Base-by-base conservation (phyloP, 129 eudicot genomes). In the Glebionis coronaria region DNA sequence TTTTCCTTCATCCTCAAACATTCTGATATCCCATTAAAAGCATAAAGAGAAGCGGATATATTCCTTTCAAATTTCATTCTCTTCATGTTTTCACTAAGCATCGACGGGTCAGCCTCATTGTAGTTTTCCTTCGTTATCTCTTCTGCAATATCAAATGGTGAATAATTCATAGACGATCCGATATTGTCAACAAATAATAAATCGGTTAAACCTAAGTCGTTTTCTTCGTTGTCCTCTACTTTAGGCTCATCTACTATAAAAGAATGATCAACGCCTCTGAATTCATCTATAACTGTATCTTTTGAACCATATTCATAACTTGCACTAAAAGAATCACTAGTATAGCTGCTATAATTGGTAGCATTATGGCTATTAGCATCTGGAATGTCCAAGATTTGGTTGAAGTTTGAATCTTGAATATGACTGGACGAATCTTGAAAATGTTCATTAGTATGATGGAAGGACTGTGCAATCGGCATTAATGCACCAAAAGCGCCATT, bases 31-130 rank as follows among this genome's bases (percentile, higher is more conserved):
- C 83, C 86, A 13, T 84, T 78, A 19, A 80, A 61, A 9, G 85
- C 85, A 23, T 84, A 84, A 52, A 80, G 81, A 45, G 86, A 84
- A 19, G 86, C 85, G 0, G 86, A 84, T 44, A 81, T 65, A 44
- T 68, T 78, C 0, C 83, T 55, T 66, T 81, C 85, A 53, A 73
- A 84, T 46, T 74, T 81, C 67, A 69, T 83, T 68, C 83, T 72
- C 61, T 77, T 81, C 79, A 81, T 81, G 13, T 74, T 74, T 64
- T 84, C 85, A 15, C 49, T 67, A 11, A 81, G 53, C 78, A 84
- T 52, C 4, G 58, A 77, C 2, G 82, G 77, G 21, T 80, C 61
- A 25, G 68, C 62, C 42, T 55, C 71, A 14, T 47, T 71, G 70
- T 63, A 63, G 65, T 61, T 74, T 19, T 72, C 79, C 50, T 74